A percentile compares a stretch with the other conserved stretches of the same genome.
phyloP scores from a whole-genome alignment of 179 eudicot species.

The Nepenthes alata region DNA sequence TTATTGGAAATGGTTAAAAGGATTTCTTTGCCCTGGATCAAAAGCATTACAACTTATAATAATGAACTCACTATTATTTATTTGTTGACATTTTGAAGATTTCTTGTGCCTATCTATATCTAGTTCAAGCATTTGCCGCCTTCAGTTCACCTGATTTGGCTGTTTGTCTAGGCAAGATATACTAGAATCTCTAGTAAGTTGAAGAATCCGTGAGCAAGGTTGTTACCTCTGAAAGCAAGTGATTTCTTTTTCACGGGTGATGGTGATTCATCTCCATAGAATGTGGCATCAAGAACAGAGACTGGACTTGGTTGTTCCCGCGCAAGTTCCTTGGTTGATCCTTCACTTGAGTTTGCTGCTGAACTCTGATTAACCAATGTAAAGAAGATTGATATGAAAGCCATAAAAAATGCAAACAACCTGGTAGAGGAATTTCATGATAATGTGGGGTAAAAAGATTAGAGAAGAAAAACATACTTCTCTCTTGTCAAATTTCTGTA shows the following conservation, averaged over 20 bases:
- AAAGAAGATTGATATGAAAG: conserved; percentile 2
- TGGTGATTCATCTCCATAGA: conserved; percentile 26
- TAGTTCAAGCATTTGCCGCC: too few relatives aligned
- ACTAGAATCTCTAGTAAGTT: not conserved
- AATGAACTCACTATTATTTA: too few relatives aligned
- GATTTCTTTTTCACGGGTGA: conserved; percentile 30
- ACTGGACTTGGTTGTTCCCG: conserved; percentile 39
- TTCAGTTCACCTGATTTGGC: too few relatives aligned
- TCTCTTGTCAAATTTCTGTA: conserved; percentile 3
- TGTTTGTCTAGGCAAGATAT: too few relatives aligned
- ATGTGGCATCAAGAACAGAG: conserved; percentile 29
- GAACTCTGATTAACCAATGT: conserved; percentile 11
- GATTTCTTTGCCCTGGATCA: too few relatives aligned
- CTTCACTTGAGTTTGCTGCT: conserved; percentile 8
- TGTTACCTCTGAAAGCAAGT: conserved; percentile 25
- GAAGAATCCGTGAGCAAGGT: not conserved
- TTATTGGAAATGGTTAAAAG: too few relatives aligned
- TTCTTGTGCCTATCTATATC: too few relatives aligned
- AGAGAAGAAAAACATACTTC: conserved; percentile 14
- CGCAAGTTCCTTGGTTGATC: conserved; percentile 10
- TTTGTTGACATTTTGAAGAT: too few relatives aligned
- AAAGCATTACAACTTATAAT: too few relatives aligned
- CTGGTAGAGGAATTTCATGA: not conserved
- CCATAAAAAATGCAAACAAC: not conserved
- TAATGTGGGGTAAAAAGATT: not conserved